These are phyloP conservation scores for Solanum etuberosum DNA, from an alignment of 257 asterid species.

Conservation along the genomic window DNA sequence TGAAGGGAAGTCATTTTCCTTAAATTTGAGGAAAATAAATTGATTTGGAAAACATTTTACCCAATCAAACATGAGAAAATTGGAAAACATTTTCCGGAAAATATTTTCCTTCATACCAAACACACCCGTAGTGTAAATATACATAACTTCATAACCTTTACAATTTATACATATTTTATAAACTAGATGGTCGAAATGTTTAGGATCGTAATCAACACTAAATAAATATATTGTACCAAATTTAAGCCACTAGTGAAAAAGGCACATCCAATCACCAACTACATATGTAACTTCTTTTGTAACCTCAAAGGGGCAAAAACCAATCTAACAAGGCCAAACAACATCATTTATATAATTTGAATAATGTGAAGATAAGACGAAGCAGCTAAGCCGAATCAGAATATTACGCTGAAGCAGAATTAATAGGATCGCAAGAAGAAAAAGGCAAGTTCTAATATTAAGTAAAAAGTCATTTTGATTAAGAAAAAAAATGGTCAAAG, in stretches of 20 bases:
- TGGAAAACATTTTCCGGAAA: too few species aligned
- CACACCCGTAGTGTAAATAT: too few species aligned
- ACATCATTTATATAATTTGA: neutral
- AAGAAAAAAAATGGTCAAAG: neutral
- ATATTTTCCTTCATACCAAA: too few species aligned
- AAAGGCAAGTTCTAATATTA: neutral
- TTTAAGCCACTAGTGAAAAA: neutral
- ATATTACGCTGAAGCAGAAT: neutral
- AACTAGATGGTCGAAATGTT: too few species aligned
- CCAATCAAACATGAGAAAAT: too few species aligned
- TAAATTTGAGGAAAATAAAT: too few species aligned
- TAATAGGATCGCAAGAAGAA: neutral
- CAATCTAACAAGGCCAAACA: neutral
- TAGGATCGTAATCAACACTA: neutral
- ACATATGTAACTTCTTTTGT: neutral
- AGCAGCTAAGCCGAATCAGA: neutral
- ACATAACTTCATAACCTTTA: neutral
- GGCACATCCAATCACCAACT: neutral
- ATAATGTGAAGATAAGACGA: too few species aligned
- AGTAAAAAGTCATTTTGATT: neutral
- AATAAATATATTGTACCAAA: neutral
- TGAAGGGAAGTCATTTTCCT: too few species aligned
- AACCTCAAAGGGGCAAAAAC: neutral
- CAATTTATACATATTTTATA: neutral
- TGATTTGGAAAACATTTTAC: too few species aligned